Evolutionary conservation across 768 basidiomycete genomes (phyloP).

Genomic region (Tephrocybe rancida): DNA sequence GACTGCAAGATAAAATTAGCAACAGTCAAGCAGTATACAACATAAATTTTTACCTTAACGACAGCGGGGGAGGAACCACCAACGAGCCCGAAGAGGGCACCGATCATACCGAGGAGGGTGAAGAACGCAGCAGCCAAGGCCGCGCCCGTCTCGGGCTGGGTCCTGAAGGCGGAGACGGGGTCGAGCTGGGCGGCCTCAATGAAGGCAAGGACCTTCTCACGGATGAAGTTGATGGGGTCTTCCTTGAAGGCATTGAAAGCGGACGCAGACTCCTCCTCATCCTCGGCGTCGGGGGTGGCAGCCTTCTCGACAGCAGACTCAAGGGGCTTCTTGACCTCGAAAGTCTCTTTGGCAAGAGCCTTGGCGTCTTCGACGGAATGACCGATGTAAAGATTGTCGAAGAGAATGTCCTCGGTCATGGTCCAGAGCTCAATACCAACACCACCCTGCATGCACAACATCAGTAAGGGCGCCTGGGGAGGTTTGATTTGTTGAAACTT

Average conservation of each 20-base stretch:
- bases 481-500: constrained; percentile 23
- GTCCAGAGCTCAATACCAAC: constrained; percentile 99
- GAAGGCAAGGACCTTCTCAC: constrained; percentile 78
- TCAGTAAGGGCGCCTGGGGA: neutral
- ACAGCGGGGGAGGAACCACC: constrained; percentile 73
- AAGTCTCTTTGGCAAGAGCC: constrained; percentile 84
- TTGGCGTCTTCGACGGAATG: constrained; percentile 88
- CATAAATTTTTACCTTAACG: constrained; percentile 52
- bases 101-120: constrained; percentile 85
- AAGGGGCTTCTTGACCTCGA: constrained; percentile 83
- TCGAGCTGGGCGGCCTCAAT: constrained; percentile 74
- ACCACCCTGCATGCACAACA: constrained; percentile 60
- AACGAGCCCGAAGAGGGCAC: constrained; percentile 76
- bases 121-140: constrained; percentile 74
- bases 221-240: constrained; percentile 81
- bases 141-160: constrained; percentile 85
- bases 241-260: constrained; percentile 47
- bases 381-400: constrained; percentile 93
- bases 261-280: constrained; percentile 47
- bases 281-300: constrained; percentile 45
- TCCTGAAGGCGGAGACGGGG: constrained; percentile 81
- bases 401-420: constrained; percentile 95
- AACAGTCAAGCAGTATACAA: neutral
- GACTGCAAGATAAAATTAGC: constrained; percentile 41
- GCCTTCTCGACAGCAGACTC: constrained; percentile 69